These are phyloP conservation scores for Trametopsis cervina DNA, from an alignment of 768 basidiomycete genomes.

Conservation along the genomic window DNA sequence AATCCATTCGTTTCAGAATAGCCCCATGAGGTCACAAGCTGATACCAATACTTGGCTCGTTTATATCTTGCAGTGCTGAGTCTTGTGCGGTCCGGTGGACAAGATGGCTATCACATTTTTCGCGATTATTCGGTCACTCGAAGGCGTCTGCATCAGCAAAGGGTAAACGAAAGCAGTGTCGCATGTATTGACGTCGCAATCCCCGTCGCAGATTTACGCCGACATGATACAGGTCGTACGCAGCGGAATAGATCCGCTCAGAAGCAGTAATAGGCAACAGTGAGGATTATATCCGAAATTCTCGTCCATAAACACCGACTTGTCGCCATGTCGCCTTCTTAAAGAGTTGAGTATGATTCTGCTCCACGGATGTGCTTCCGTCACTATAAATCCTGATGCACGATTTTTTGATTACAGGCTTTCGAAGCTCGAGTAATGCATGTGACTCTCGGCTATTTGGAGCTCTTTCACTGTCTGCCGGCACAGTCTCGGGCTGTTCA, in stretches of 20 bases:
- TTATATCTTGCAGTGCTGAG: not conserved
- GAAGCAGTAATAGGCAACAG: too few species aligned
- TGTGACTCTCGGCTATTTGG: not conserved
- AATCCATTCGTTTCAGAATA: too few species aligned
- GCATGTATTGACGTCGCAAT: too few species aligned
- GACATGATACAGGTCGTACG: not conserved
- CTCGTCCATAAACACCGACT: not conserved
- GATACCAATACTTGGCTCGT: not conserved
- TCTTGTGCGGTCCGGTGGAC: too few species aligned
- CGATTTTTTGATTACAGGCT: too few species aligned
- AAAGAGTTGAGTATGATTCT: not conserved
- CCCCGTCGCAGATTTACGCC: too few species aligned
- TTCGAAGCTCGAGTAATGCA: too few species aligned
- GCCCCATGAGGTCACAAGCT: not conserved
- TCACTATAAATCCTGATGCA: not conserved
- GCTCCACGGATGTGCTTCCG: not conserved
- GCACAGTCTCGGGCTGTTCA: constrained; percentile 8
- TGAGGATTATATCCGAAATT: not conserved
- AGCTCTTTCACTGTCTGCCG: constrained; percentile 1
- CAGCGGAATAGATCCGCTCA: not conserved
- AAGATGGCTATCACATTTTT: too few species aligned
- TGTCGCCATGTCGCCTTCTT: not conserved
- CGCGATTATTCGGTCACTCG: too few species aligned
- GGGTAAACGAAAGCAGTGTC: too few species aligned
- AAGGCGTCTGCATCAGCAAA: too few species aligned